phyloP scores from a whole-genome alignment of 2,329 filamentous ascomycete species.

The Proliferodiscus dingleyae region DNA sequence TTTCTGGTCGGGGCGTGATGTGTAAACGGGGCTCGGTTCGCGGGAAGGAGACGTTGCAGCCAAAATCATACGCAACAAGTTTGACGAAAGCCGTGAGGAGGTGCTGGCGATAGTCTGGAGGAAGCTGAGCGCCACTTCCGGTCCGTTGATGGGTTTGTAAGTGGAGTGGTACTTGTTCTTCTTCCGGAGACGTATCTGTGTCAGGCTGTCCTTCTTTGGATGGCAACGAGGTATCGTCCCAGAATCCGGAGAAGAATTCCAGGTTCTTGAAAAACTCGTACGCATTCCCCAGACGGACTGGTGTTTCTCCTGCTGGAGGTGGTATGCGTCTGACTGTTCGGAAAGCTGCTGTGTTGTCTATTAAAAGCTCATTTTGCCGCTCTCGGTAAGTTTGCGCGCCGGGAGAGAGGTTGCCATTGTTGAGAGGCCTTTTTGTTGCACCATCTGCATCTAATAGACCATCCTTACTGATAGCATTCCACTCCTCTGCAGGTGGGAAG shows the following conservation, averaged over 20 bases:
- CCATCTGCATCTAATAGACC: conserved; percentile 39
- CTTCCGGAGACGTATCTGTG: conserved; percentile 17
- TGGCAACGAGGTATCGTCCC: conserved; percentile 54
- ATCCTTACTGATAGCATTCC: conserved; percentile 33
- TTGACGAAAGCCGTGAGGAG: conserved; percentile 58
- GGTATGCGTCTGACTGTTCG: conserved; percentile 56
- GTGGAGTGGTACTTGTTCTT: conserved; percentile 14
- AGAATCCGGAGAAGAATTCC: conserved; percentile 53
- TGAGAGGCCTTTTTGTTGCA: conserved; percentile 44
- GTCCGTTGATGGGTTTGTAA: conserved; percentile 39
- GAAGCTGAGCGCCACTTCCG: conserved; percentile 50
- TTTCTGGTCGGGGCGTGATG: conserved; percentile 35
- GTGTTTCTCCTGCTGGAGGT: conserved; percentile 47
- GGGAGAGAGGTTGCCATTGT: conserved; percentile 50
- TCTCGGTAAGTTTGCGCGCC: conserved; percentile 55
- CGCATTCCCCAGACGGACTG: conserved; percentile 54
- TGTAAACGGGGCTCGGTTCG: conserved; percentile 56
- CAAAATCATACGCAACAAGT: conserved; percentile 61
- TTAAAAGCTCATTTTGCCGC: conserved; percentile 51
- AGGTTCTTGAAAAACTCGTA: conserved; percentile 63
- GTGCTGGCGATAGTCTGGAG: conserved; percentile 51
- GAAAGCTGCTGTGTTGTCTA: conserved; percentile 54
- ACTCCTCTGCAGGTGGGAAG: conserved; percentile 49
- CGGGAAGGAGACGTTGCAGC: conserved; percentile 54
- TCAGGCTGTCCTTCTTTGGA: conserved; percentile 7